phyloP scores from a whole-genome alignment of 257 asterid species.

The Osmanthus fragrans region DNA sequence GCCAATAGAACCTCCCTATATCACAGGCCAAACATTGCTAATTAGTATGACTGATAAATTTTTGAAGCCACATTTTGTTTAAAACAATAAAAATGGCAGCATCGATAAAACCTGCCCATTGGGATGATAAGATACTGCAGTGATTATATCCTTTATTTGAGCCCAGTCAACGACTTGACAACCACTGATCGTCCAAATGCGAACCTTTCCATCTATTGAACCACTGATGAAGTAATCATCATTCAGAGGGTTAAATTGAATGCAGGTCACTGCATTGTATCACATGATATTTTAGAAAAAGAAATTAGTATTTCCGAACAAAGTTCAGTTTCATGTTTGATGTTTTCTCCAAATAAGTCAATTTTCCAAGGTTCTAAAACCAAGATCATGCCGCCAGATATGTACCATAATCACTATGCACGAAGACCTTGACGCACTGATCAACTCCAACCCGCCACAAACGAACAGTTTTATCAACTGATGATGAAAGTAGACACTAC shows the following conservation, averaged over 20 bases:
- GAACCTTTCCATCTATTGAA: conserved; percentile 92
- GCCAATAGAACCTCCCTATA: conserved; percentile 84
- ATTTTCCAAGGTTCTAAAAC: not conserved
- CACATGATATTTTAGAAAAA: conserved; percentile 21
- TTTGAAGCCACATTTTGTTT: not conserved
- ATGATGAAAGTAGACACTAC: conserved; percentile 82
- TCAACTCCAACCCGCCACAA: conserved; percentile 83
- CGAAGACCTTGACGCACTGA: conserved; percentile 67
- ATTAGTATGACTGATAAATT: conserved; percentile 1
- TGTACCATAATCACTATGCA: conserved; percentile 81
- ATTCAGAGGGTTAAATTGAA: conserved; percentile 73
- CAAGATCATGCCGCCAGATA: not conserved
- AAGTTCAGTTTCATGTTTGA: not conserved
- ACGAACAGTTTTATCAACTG: conserved; percentile 90
- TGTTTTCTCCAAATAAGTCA: not conserved
- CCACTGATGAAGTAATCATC: conserved; percentile 87
- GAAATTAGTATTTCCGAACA: conserved; percentile 9
- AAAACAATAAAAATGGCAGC: not conserved
- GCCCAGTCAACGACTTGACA: conserved; percentile 84
- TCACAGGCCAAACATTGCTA: conserved; percentile 18
- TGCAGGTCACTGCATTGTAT: conserved; percentile 73
- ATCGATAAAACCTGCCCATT: conserved; percentile 73
- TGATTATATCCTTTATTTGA: conserved; percentile 77
- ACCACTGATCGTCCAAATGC: conserved; percentile 73
- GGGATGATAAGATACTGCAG: conserved; percentile 82